These are phyloP conservation scores for Amaranthus tricolor DNA, from an alignment of 179 eudicot genomes.

Conservation along the genomic window DNA sequence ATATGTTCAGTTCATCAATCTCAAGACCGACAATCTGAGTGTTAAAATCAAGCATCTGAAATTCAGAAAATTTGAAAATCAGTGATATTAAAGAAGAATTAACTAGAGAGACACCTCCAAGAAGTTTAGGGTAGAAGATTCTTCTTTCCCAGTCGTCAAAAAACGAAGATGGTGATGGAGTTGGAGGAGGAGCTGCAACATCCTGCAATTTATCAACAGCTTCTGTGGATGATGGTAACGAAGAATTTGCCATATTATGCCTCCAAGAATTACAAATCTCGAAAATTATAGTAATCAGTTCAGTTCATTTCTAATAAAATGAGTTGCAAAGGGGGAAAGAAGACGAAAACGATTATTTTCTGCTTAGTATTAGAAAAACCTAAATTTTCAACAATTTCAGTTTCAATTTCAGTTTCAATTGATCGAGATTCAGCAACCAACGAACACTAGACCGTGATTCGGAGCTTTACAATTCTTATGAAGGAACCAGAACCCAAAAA, in stretches of 20 bases:
- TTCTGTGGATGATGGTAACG: not conserved
- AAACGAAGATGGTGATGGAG: constrained; percentile 34
- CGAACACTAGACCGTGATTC: too few relatives aligned
- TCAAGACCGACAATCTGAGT: not conserved
- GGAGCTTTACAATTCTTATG: too few relatives aligned
- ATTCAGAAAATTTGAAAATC: not conserved
- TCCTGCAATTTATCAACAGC: constrained; percentile 30
- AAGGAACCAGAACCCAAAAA: too few relatives aligned
- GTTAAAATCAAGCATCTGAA: not conserved
- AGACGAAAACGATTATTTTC: too few relatives aligned
- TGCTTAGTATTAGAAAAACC: too few relatives aligned
- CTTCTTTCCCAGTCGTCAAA: constrained; percentile 50
- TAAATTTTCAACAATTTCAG: too few relatives aligned
- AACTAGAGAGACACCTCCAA: constrained; percentile 52
- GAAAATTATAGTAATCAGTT: not conserved
- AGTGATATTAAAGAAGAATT: not conserved
- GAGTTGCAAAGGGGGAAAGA: too few relatives aligned
- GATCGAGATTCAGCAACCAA: too few relatives aligned
- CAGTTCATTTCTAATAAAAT: too few relatives aligned
- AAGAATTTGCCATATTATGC: constrained; percentile 17
- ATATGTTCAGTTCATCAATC: not conserved
- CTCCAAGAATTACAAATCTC: not conserved
- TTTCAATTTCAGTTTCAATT: too few relatives aligned
- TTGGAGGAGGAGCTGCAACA: constrained; percentile 12
- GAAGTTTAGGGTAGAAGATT: constrained; percentile 57